Conservation (phyloP, 129 eudicot genomes). For the Heracleum sosnowskyi region DNA sequence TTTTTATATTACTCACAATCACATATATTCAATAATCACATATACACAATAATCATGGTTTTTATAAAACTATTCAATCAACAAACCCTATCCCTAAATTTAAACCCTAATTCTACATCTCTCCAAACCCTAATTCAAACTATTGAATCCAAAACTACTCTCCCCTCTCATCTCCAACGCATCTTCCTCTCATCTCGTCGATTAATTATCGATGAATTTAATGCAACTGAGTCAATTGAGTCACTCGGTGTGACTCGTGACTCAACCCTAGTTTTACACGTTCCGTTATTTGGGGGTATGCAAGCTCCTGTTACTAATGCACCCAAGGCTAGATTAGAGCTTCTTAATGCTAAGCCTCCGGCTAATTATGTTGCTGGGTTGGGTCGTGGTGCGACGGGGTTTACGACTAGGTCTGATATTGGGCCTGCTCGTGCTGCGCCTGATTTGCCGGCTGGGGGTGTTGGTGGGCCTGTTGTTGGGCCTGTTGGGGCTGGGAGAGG, state of each 20-base stretch:
- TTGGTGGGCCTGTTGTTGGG: conserved; percentile 22
- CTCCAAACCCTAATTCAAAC: conserved; percentile 20
- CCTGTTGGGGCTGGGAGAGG: conserved; percentile 59
- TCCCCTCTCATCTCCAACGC: conserved; percentile 38
- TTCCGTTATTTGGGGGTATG: conserved; percentile 63
- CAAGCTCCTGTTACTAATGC: conserved; percentile 47
- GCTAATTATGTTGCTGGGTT: conserved; percentile 85
- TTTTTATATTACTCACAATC: not conserved
- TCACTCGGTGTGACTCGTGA: conserved; percentile 25
- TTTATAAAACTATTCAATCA: conserved; percentile 18
- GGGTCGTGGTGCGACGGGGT: conserved; percentile 98
- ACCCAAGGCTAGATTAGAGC: conserved; percentile 50
- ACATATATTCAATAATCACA: too few species aligned
- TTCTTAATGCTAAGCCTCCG: conserved; percentile 75
- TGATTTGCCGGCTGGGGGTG: conserved; percentile 55
- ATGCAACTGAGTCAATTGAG: conserved; percentile 6
- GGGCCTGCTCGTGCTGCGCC: conserved; percentile 98
- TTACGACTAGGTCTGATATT: conserved; percentile 94
- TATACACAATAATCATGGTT: conserved; percentile 24
- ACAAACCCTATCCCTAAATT: conserved; percentile 36
- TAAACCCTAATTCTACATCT: conserved; percentile 34
- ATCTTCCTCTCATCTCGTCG: conserved; percentile 28
- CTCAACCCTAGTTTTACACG: conserved; percentile 36
- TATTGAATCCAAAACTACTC: conserved; percentile 19
- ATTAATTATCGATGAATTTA: conserved; percentile 11